Base-by-base conservation (phyloP, 306 rosid genomes). In the Castanea mollissima region DNA sequence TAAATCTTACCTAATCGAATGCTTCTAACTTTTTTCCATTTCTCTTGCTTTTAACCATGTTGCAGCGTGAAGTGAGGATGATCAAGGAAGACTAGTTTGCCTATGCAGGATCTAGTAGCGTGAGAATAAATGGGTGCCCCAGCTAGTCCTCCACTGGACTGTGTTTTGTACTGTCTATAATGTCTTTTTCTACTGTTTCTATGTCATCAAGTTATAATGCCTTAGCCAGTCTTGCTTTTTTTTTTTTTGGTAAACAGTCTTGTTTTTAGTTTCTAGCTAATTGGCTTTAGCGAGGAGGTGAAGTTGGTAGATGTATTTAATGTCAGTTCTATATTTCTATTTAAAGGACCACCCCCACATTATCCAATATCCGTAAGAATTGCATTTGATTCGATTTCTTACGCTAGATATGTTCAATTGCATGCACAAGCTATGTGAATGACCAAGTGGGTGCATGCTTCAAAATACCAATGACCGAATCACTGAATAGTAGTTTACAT, bases 1-100 rank as follows among this genome's bases (percentile, higher is more conserved):
- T 12, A 49, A 4, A 59, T 59, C 16, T 59, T 59, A 59, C 13
- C 13, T 59, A 10, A 59, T 11, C 16, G 6, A 0, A 59, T 21
- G 15, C 27, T 59, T 23, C 32, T 59, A 21, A 59, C 31, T 5
- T 23, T 59, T 59, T 59, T 12, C 34, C 27, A 14, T 59, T 59
- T 12, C 31, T 13, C 19, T 59, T 23, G 67, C 67, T 10, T 59
- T 11, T 23, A 21, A 59, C 34, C 34, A 4, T 25, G 67, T 21
- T 34, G 81, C 46, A 77, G 81, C 13, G 69, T 69, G 55, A 69
- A 77, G 75, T 77, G 69, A 77, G 51, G n/a, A 15, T 1, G 59
- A 49, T 41, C 46, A 41, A 41, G 10, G 14, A 25, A 69, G 31
- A 2, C 9, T 34, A 11, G 18, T 27, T 0, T 19, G 3, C 3